Conservation (phyloP, 2,329 filamentous ascomycete species). For the Ophiostoma quercus region DNA sequence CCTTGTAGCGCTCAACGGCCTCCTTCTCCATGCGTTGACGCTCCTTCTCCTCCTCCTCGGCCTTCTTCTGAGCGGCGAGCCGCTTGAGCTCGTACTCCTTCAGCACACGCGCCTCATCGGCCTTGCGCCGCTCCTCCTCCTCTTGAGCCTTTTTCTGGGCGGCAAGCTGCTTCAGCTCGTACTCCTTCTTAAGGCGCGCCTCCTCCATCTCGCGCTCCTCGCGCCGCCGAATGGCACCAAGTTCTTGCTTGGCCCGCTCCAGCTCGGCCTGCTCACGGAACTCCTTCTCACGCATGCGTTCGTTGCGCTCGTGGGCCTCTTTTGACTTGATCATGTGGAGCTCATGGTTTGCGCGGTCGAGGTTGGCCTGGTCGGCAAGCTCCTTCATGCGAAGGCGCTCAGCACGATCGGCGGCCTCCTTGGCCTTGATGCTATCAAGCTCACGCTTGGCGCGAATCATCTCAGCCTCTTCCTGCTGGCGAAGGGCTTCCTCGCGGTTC, state of each 20-base stretch:
- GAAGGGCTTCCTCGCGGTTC: conserved; percentile 31
- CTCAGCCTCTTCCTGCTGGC: conserved; percentile 36
- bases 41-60: conserved; percentile 41
- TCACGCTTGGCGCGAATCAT: conserved; percentile 30
- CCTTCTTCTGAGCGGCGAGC: conserved; percentile 39
- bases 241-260: conserved; percentile 33
- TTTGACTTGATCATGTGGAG: conserved; percentile 40
- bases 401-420: conserved; percentile 35
- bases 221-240: conserved; percentile 38
- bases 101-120: conserved; percentile 34
- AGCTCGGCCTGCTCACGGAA: conserved; percentile 31
- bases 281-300: conserved; percentile 29
- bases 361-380: conserved; percentile 31
- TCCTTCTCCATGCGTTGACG: conserved; percentile 46
- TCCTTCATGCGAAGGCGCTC: conserved; percentile 29
- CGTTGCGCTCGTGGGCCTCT: conserved; percentile 33
- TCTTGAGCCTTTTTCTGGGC: conserved; percentile 43
- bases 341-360: conserved; percentile 31
- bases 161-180: conserved; percentile 46
- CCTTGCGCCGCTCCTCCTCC: conserved; percentile 40
- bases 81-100: conserved; percentile 31
- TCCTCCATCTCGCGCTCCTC: conserved; percentile 36
- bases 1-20: conserved; percentile 50
- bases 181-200: conserved; percentile 47
- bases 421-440: conserved; percentile 39